Evolutionary conservation across 2,329 filamentous ascomycete species (phyloP).

Genomic region (Alternaria conjuncta): DNA sequence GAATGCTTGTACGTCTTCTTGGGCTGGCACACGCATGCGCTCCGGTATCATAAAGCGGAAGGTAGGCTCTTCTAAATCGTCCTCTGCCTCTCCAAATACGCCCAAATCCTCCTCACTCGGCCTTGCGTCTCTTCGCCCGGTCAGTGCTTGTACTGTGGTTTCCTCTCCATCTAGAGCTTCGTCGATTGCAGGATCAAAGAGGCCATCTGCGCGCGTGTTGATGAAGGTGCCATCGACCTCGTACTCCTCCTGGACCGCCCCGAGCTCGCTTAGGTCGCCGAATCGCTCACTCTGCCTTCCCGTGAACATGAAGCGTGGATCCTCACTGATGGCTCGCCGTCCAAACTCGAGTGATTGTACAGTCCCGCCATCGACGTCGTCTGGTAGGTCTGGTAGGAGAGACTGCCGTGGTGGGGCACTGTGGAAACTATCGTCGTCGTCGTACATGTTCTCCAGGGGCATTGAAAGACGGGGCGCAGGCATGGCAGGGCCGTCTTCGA

Average conservation of each 20-base stretch:
- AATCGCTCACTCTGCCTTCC: conserved; percentile 61
- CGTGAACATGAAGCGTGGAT: conserved; percentile 50
- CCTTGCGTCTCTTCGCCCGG: conserved; percentile 37
- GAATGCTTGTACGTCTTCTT: conserved; percentile 19
- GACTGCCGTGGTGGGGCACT: conserved; percentile 49
- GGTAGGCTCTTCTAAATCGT: conserved; percentile 47
- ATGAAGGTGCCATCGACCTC: conserved; percentile 54
- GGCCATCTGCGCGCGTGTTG: conserved; percentile 44
- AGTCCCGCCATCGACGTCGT: conserved; percentile 50
- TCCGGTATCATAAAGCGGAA: conserved; percentile 49
- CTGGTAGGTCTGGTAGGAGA: conserved; percentile 41
- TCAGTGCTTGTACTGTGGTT: conserved; percentile 40
- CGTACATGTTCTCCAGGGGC: conserved; percentile 51
- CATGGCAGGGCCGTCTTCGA: conserved; percentile 56
- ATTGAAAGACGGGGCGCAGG: conserved; percentile 50
- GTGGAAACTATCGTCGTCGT: conserved; percentile 53
- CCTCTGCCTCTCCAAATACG: conserved; percentile 41
- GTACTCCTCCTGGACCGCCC: conserved; percentile 42
- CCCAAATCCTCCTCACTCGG: conserved; percentile 40
- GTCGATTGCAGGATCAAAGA: conserved; percentile 47
- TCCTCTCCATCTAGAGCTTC: conserved; percentile 37
- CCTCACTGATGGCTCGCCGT: conserved; percentile 47
- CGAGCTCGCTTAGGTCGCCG: conserved; percentile 53
- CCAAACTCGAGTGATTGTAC: conserved; percentile 59
- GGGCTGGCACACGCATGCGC: conserved; percentile 32